These are phyloP conservation scores for Hypholoma sublateritium DNA, from an alignment of 768 basidiomycete species.

Conservation along the genomic window DNA sequence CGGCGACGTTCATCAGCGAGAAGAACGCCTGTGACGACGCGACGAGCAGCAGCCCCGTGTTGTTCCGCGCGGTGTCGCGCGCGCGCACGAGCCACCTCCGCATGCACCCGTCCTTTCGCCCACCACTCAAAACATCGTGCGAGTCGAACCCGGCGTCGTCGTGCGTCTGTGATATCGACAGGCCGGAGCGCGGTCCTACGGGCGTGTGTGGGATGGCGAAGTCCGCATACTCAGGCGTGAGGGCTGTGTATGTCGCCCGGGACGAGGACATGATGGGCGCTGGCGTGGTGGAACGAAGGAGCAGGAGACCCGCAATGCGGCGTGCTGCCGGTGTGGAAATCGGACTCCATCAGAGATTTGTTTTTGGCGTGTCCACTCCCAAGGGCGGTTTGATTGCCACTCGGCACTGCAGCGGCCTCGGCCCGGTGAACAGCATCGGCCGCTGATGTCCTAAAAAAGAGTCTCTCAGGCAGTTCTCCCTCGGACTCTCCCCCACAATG, in stretches of 20 bases:
- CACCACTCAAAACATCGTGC: background rate
- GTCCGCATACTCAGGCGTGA: constrained; percentile 18
- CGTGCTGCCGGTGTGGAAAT: too few species aligned
- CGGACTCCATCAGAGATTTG: too few species aligned
- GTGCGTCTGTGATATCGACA: background rate
- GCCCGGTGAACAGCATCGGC: too few species aligned
- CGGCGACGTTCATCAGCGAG: constrained; percentile 58
- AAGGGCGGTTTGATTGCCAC: too few species aligned
- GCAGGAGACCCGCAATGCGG: background rate
- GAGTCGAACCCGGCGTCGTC: background rate
- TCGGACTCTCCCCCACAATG: too few species aligned
- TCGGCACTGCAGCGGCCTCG: too few species aligned
- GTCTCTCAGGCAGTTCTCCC: too few species aligned
- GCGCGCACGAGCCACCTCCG: background rate
- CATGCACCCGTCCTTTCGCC: background rate
- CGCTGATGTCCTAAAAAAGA: too few species aligned
- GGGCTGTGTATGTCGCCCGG: constrained; percentile 10
- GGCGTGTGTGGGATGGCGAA: constrained; percentile 11
- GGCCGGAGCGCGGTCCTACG: background rate
- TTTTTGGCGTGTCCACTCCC: too few species aligned
- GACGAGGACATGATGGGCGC: too few species aligned
- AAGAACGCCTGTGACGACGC: constrained; percentile 58
- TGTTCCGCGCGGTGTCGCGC: constrained; percentile 25
- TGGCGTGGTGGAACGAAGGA: too few species aligned
- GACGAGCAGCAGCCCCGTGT: constrained; percentile 62